Base-by-base conservation (phyloP, 2,329 filamentous ascomycete genomes). In the Boeremia exigua region DNA sequence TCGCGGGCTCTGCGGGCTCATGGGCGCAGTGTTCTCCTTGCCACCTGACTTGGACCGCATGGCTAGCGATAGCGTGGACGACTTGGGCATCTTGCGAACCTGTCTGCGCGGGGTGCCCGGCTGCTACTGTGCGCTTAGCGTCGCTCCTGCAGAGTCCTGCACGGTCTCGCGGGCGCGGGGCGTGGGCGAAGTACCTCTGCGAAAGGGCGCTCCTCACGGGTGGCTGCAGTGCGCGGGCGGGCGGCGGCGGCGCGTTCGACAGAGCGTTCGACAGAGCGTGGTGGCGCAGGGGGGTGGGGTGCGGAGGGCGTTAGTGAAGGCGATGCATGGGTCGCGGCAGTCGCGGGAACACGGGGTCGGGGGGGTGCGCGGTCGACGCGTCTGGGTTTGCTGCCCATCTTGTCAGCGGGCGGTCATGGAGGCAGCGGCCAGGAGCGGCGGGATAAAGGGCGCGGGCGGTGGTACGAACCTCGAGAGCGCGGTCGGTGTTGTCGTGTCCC, bases 21-120 rank as follows among this genome's bases (percentile, higher is more conserved):
- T 62, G 32, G 72, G 72, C 33, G 60, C 62, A 23, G 58, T 58
- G 42, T 56, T 66, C 28, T 72, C 69, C 53, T 70, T 75, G 39
- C 58, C 59, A 42, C 58, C 50, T 36, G 53, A 29, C 50, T 71
- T 74, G 19, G 70, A 59, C 43, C 72, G 67, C 72, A 73, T 73
- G 48, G 70, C 69, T 30, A 76, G 60, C 29, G 74, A 75, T 56
- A 76, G 54, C 32, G 73, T 70, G 33, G 74, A 71, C 12, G 72
- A 70, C 48, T 76, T 76, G 30, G 73, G 74, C 74, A 76, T 76
- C 60, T 72, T 76, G 53, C 70, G 64, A 19, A 72, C 51, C 49
- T 65, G 62, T 57, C 67, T 75, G 48, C 58, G 65, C 38, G 65
- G 65, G 43, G 56, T 53, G n/a, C 59, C 49, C 61, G 64, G 57